A percentile compares a stretch with the other conserved stretches of the same genome.
These are phyloP conservation scores for Amanita brunnescens DNA, from an alignment of 768 basidiomycete genomes.

Conservation along the genomic window DNA sequence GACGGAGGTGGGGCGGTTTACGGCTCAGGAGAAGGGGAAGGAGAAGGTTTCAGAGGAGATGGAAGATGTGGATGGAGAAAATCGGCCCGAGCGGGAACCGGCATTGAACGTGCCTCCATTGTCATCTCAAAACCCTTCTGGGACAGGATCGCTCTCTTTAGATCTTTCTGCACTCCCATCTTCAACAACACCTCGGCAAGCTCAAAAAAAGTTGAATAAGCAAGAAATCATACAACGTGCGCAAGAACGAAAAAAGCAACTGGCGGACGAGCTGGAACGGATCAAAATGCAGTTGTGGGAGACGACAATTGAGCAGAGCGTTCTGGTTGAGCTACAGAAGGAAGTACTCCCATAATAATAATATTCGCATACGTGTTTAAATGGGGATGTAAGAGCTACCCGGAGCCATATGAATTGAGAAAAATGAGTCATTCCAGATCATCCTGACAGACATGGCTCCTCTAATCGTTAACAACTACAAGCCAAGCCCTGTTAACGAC, in stretches of 20 bases:
- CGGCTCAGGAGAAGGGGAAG: slow-evolving; percentile 2
- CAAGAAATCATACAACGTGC: slow-evolving; percentile 29
- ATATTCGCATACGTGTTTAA: not conserved
- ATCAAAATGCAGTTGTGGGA: slow-evolving; percentile 70
- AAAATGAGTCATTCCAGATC: not conserved
- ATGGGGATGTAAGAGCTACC: not conserved
- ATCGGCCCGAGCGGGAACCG: not conserved
- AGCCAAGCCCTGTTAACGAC: not conserved
- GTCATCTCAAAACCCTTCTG: not conserved
- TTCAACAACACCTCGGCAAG: not conserved
- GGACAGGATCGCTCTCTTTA: not conserved
- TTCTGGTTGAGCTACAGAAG: slow-evolving; percentile 39
- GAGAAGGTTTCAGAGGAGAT: not conserved
- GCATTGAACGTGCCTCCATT: not conserved
- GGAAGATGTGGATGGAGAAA: not conserved
- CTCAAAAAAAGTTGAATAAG: slow-evolving; percentile 9
- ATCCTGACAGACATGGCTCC: not conserved
- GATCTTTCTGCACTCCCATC: not conserved
- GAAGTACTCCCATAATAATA: slow-evolving; percentile 7
- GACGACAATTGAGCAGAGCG: slow-evolving; percentile 61
- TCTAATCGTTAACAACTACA: slow-evolving; percentile 2
- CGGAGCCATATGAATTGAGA: not conserved
- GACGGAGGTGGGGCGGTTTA: not conserved
- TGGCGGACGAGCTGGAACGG: slow-evolving; percentile 46
- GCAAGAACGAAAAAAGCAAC: slow-evolving; percentile 39